Evolutionary conservation across 2,329 filamentous ascomycete species (phyloP).

Genomic region (Ceratocystis diversiconidia): DNA sequence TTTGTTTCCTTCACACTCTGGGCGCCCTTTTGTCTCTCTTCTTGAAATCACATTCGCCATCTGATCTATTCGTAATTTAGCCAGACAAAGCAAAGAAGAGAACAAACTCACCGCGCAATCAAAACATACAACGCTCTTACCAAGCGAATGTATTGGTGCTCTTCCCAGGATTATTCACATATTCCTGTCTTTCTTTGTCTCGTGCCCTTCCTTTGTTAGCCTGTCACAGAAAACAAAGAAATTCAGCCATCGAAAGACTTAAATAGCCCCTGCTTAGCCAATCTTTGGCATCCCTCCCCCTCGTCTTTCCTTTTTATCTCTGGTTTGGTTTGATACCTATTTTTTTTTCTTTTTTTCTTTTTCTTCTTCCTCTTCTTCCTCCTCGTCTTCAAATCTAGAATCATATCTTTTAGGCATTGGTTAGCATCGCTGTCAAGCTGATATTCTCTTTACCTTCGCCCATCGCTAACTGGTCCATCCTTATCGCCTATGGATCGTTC

Average conservation of each 20-base stretch:
- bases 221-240: conserved; percentile 1
- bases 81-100: neutral
- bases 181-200: neutral
- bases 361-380: neutral
- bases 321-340: neutral
- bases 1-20: neutral
- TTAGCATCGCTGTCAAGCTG: neutral
- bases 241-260: neutral
- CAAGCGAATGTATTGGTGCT: neutral
- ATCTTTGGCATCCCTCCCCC: neutral
- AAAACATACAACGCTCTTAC: neutral
- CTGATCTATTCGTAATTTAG: too few relatives aligned
- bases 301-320: neutral
- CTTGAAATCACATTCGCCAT: too few relatives aligned
- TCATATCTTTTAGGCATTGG: neutral
- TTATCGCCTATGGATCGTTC: conserved; percentile 9
- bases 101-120: neutral
- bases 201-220: neutral
- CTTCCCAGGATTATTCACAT: neutral
- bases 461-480: neutral
- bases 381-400: neutral
- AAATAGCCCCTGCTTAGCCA: neutral
- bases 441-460: neutral
- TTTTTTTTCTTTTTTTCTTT: neutral
- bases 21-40: neutral